Evolutionary conservation across 257 asterid species (phyloP).

Genomic region (Fraxinus quadrangulata): DNA sequence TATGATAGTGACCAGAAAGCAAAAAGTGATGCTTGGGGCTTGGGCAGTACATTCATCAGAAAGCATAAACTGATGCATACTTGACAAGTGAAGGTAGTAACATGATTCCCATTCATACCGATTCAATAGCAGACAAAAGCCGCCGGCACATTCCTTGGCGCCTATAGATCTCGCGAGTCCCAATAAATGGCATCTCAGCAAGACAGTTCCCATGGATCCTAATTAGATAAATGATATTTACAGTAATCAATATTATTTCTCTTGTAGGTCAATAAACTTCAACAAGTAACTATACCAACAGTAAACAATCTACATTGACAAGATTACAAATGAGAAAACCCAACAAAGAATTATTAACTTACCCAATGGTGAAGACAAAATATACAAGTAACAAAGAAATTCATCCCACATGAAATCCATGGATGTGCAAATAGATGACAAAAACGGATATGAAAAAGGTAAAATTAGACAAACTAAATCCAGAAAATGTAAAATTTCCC

Average conservation of each 20-base stretch:
- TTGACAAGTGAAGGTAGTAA: slow-evolving; percentile 13
- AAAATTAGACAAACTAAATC: neutral
- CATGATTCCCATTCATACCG: slow-evolving; percentile 39
- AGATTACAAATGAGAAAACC: slow-evolving; percentile 1
- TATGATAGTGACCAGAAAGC: slow-evolving; percentile 18
- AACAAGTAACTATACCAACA: slow-evolving; percentile 5
- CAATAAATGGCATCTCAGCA: slow-evolving; percentile 99
- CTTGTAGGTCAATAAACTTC: slow-evolving; percentile 1
- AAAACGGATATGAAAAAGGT: neutral
- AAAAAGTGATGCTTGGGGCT: slow-evolving; percentile 9
- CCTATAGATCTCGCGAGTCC: slow-evolving; percentile 83
- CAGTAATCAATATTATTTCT: slow-evolving; percentile 23
- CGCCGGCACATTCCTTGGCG: slow-evolving; percentile 99
- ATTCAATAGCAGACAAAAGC: slow-evolving; percentile 78
- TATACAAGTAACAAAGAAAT: neutral
- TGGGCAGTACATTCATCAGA: slow-evolving; percentile 15
- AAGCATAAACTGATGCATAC: slow-evolving; percentile 11
- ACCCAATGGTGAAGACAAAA: slow-evolving; percentile 15
- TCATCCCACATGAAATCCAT: neutral
- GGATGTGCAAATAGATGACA: neutral
- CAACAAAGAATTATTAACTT: neutral
- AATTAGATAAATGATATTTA: slow-evolving; percentile 23
- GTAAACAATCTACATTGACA: neutral
- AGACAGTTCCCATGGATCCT: slow-evolving; percentile 87
- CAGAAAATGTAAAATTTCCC: slow-evolving; percentile 16